phyloP scores from a whole-genome alignment of 1,139 yeast species.

The Oligophagozyma castellii region DNA sequence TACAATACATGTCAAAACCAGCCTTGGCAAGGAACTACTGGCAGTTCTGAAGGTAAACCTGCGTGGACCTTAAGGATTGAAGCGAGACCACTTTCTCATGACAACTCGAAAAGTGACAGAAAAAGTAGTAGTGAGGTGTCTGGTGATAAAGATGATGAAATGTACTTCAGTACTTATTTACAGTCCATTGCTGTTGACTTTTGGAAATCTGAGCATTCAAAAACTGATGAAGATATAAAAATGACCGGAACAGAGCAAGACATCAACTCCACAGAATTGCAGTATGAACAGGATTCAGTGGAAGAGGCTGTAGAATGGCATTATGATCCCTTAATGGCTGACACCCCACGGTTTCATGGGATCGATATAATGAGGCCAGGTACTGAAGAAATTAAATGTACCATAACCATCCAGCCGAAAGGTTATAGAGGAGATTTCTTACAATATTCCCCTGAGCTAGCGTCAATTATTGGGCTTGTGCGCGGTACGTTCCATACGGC shows the following conservation, averaged over 20 bases:
- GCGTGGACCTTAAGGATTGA: conserved; percentile 82
- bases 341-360: conserved; percentile 63
- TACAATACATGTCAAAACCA: conserved; percentile 78
- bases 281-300: conserved; percentile 3
- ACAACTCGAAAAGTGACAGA: no score
- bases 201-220: conserved; percentile 10
- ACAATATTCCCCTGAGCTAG: conserved; percentile 48
- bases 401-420: conserved; percentile 69
- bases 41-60: conserved; percentile 6
- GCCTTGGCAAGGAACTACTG: conserved; percentile 66
- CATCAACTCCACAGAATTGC: no score
- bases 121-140: conserved; percentile 27
- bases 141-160: conserved; percentile 28
- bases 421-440: conserved; percentile 50
- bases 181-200: conserved; percentile 82
- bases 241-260: conserved; percentile 2
- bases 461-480: conserved; percentile 56
- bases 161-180: conserved; percentile 58
- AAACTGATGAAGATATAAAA: neutral
- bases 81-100: conserved; percentile 54
- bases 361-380: conserved; percentile 79
- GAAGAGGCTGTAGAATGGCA: conserved; percentile 52
- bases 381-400: conserved; percentile 46
- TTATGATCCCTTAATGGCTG: conserved; percentile 33
- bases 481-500: conserved; percentile 84